Conservation (phyloP, 2,329 filamentous ascomycete species). For the Botryotinia convoluta region DNA sequence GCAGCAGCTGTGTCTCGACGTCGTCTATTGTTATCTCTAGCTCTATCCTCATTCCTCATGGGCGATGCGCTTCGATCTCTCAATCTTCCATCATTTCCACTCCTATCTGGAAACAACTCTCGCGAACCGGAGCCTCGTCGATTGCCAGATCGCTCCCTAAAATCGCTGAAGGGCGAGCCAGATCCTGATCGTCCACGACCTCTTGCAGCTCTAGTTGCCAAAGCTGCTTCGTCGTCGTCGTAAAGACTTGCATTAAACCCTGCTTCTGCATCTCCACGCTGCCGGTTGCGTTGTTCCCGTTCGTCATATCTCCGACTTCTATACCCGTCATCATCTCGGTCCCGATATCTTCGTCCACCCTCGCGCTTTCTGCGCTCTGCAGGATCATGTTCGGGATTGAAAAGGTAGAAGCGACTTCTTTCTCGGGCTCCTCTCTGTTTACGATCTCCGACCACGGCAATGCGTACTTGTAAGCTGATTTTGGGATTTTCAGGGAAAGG, state of each 20-base stretch:
- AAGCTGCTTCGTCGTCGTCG: conserved; percentile 59
- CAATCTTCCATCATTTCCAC: conserved; percentile 35
- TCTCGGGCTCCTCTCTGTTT: conserved; percentile 77
- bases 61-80: conserved; percentile 39
- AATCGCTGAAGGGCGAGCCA: conserved; percentile 36
- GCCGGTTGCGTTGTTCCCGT: conserved; percentile 41
- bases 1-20: conserved; percentile 30
- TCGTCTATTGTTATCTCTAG: conserved; percentile 35
- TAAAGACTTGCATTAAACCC: conserved; percentile 77
- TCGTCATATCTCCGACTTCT: conserved; percentile 46
- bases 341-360: conserved; percentile 59
- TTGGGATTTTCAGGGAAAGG: conserved; percentile 65
- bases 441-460: conserved; percentile 71
- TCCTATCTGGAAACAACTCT: conserved; percentile 59
- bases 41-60: conserved; percentile 41
- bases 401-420: conserved; percentile 85
- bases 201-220: conserved; percentile 37
- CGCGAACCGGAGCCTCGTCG: conserved; percentile 39
- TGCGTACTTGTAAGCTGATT: conserved; percentile 66
- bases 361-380: conserved; percentile 65
- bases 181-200: conserved; percentile 37
- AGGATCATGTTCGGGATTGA: conserved; percentile 86
- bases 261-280: conserved; percentile 50
- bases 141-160: conserved; percentile 25
- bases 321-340: conserved; percentile 50